These are phyloP conservation scores for Ascochyta fabae DNA, from an alignment of 2,329 filamentous ascomycete species.

Conservation along the genomic window DNA sequence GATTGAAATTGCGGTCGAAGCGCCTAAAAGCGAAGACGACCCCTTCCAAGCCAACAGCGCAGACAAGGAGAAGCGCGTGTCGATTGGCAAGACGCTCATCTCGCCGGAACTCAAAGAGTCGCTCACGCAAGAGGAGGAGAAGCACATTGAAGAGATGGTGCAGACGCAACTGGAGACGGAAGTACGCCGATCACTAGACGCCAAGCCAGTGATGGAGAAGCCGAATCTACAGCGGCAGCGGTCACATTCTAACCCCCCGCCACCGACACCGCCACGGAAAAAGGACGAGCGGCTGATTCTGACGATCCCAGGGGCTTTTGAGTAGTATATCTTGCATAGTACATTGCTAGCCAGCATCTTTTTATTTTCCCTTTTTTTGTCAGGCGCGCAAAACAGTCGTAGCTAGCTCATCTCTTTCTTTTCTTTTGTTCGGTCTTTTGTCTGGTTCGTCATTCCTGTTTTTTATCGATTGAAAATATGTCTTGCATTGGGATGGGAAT, in stretches of 20 bases:
- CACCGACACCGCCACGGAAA: conserved; percentile 28
- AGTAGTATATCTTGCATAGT: conserved; percentile 3
- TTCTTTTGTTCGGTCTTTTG: not conserved
- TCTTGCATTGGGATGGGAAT: conserved; percentile 12
- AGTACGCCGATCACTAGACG: conserved; percentile 34
- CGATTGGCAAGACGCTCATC: conserved; percentile 48
- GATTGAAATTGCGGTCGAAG: conserved; percentile 23
- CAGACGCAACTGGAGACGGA: conserved; percentile 45
- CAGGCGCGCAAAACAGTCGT: not conserved
- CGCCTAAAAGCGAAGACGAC: conserved; percentile 41
- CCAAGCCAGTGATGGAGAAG: conserved; percentile 13
- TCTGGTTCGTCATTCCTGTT: not conserved
- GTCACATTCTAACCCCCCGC: conserved; percentile 32
- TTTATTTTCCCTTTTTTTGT: too few relatives aligned
- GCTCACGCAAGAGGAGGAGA: conserved; percentile 38
- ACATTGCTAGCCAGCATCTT: not conserved
- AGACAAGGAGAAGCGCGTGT: conserved; percentile 42
- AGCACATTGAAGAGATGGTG: conserved; percentile 44
- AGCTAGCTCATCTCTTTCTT: not conserved
- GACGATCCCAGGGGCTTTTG: conserved; percentile 44
- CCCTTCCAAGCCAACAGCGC: conserved; percentile 39
- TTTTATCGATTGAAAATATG: not conserved
- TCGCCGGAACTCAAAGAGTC: conserved; percentile 19
- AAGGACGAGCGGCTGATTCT: conserved; percentile 46
- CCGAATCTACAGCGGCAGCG: conserved; percentile 28